Base-by-base conservation (phyloP, 148 eudicot genomes). In the Spergularia bocconei region DNA sequence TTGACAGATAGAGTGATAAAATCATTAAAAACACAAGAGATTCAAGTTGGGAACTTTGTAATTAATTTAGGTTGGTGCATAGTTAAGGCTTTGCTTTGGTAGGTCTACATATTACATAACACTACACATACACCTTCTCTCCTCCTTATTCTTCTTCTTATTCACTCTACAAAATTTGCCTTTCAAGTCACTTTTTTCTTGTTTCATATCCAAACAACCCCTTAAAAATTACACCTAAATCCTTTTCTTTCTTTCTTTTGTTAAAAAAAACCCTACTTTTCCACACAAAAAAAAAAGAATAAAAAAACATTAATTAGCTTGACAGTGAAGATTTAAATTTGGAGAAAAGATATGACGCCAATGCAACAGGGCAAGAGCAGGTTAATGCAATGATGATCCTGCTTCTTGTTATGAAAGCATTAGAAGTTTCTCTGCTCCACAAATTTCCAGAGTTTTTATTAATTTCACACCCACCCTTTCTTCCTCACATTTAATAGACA, bases 301-400 rank as follows among this genome's bases (percentile, higher is more conserved):
- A 21, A n/a, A 68, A 63, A 60, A 13, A 39, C 52, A 60, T 69
- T 74, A 54, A 79, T 29, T 57, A 73, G 33, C 48, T 29, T 72
- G 25, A 9, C 72, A 72, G 61, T 39, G 59, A 44, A 58, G 53
- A 58, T 36, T 66, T 59, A 44, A 57, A 78, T 67, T 73, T 38
- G n/a, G 62, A 33, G 62, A 70, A 72, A 61, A 67, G 63, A 72
- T 63, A 79, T 77, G 83, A 83, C 76, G 77, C 75, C 76, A 77
- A 80, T 77, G 83, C 78, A 83, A 29, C 33, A 23, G 38, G 48
- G 8, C 20, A 69, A 57, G 19, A 80, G 8, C 16, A 41, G 58
- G 44, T 58, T 69, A 62, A 66, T 51, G 63, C 74, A 71, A 82
- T 79, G 67, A 82, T 82, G 73, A 82, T 82, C 74, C 39, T 52